Evolutionary conservation across 352 stramenopile species (phyloP).

Genomic region (Elongisporangium undulatum): DNA sequence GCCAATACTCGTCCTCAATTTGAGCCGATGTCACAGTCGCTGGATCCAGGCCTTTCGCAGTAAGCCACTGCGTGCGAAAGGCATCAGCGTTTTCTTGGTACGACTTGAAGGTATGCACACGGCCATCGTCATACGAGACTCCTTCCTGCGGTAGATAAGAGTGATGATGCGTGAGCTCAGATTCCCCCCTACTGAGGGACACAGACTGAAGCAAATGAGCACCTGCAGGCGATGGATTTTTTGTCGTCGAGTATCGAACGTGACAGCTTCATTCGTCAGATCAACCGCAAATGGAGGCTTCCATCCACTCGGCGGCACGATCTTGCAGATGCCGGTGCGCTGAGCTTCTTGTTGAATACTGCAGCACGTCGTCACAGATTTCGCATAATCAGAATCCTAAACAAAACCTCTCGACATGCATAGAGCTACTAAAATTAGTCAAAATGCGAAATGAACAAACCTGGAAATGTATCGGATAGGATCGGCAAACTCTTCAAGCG

Average conservation of each 20-base stretch:
- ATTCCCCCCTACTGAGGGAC: not conserved
- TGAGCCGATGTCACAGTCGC: constrained; percentile 44
- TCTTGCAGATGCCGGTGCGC: constrained; percentile 95
- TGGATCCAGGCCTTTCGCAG: constrained; percentile 27
- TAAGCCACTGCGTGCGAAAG: constrained; percentile 58
- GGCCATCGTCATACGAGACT: constrained; percentile 55
- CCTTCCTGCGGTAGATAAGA: constrained; percentile 47
- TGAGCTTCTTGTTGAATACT: constrained; percentile 60
- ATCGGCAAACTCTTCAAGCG: constrained; percentile 82
- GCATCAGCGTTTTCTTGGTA: constrained; percentile 52
- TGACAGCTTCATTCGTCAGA: constrained; percentile 38
- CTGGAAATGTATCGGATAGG: constrained; percentile 86
- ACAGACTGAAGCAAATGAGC: not conserved
- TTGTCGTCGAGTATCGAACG: constrained; percentile 94
- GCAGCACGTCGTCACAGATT: constrained; percentile 1
- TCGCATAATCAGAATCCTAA: constrained; percentile 3
- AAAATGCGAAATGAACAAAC: constrained; percentile 19
- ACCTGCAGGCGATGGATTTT: constrained; percentile 85
- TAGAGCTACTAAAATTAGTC: not conserved
- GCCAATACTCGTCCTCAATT: constrained; percentile 89
- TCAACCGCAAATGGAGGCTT: constrained; percentile 75
- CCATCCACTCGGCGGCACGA: constrained; percentile 95
- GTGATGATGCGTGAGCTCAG: not conserved
- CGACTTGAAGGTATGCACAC: constrained; percentile 58
- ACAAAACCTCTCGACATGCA: not conserved